Percentiles rank a stretch among this genome's conserved stretches.
phyloP scores from a whole-genome alignment of 1,284 basidiomycete species.

The Abortiporus biennis region DNA sequence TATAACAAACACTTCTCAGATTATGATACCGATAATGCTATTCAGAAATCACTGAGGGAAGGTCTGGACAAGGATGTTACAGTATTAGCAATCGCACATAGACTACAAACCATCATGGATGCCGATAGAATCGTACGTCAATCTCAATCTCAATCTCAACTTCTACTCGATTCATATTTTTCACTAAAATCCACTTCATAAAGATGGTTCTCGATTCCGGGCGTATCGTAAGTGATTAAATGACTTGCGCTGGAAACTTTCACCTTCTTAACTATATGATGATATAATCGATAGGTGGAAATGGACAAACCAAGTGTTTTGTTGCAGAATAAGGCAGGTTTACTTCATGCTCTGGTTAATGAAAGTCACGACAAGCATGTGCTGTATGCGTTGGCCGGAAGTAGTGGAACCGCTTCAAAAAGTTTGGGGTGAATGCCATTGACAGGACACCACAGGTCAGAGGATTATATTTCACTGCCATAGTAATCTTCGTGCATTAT shows the following conservation, averaged over 20 bases:
- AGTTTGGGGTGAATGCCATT: too few relatives aligned
- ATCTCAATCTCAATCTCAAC: neutral
- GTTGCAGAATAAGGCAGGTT: constrained; percentile 42
- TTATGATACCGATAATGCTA: constrained; percentile 25
- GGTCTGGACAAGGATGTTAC: constrained; percentile 24
- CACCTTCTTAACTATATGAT: too few relatives aligned
- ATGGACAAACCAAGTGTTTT: constrained; percentile 58
- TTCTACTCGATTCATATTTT: too few relatives aligned
- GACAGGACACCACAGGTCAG: too few relatives aligned
- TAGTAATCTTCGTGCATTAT: too few relatives aligned
- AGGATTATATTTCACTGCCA: too few relatives aligned
- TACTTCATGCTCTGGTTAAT: constrained; percentile 54
- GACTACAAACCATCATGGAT: constrained; percentile 31
- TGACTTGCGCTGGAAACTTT: too few relatives aligned
- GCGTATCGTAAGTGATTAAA: too few relatives aligned
- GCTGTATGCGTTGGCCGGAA: constrained; percentile 41
- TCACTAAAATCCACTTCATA: neutral
- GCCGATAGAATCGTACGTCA: constrained; percentile 26
- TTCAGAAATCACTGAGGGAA: constrained; percentile 26
- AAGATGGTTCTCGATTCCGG: constrained; percentile 36
- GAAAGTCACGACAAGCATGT: constrained; percentile 47
- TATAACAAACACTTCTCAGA: constrained; percentile 18
- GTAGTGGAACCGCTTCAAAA: too few relatives aligned
- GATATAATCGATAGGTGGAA: too few relatives aligned
- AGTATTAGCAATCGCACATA: constrained; percentile 29